Base-by-base conservation (phyloP, 805 yeast species). In the Nakazawaea holstii region DNA sequence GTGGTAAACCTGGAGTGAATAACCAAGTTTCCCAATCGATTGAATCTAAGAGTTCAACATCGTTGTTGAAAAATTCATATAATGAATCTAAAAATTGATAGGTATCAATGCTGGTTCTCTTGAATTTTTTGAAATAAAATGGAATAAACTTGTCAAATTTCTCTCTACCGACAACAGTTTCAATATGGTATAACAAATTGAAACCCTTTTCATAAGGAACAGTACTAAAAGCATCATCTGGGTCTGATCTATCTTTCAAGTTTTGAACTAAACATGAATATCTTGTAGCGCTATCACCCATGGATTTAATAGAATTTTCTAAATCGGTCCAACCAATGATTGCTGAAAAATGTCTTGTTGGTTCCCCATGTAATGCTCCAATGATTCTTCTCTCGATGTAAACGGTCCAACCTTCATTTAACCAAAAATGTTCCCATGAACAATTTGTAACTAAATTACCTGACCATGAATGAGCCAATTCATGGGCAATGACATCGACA, bases 341-440 rank as follows among this genome's bases (percentile, higher is more conserved):
- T 35, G 90, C 89, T 52, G 83, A 74, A 61, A 90, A 87, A 56
- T 88, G 92, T 60, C 96, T 78, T 37, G 78, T 72, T 30, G 79
- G 65, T 56, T 87, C 92, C 24, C 94, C 96, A 59, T 87, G 88
- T n/a, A 88, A 62, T 13, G 73, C 76, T 14, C 87, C 95, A 28
- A 80, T 69, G 50, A 90, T 89, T 57, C 96, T 72, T 62, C 97
- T 77, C 66, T 90, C 97, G 33, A 90, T 66, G 62, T 90, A 90
- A 35, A 90, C 96, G 6, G 96, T 89, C 96, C 96, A 90, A 33
- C 97, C 97, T 69, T 90, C 97, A 62, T 90, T 90, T 55, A 90
- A 76, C 94, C 95, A 90, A 64, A 90, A 89, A 67, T 89, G 95
- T 60, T 87, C 91, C 94, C 96, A 90, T 0, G 94, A 84, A 57